phyloP scores from a whole-genome alignment of 1,139 yeast species.

The Suhomyces yuchorum region DNA sequence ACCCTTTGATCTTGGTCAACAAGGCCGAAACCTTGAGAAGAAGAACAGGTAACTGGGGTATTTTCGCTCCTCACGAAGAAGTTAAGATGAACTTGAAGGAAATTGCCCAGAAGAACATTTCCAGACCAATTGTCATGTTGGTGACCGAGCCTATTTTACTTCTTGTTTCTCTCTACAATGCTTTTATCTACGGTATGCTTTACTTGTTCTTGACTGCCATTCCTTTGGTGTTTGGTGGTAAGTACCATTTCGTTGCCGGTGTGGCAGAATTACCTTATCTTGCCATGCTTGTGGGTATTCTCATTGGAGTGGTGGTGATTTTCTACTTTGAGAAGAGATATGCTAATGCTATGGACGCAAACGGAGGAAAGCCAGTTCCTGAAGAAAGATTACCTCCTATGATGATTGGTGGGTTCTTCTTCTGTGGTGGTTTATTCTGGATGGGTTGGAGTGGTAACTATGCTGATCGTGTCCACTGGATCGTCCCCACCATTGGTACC shows the following conservation, averaged over 20 bases:
- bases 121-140: constrained; percentile 72
- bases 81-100: constrained; percentile 61
- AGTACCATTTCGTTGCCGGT: constrained; percentile 57
- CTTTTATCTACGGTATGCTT: constrained; percentile 82
- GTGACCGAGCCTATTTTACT: constrained; percentile 73
- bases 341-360: constrained; percentile 37
- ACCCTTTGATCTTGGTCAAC: constrained; percentile 51
- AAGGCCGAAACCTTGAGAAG: constrained; percentile 66
- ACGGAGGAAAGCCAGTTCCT: constrained; percentile 67
- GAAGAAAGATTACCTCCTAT: constrained; percentile 79
- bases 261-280: constrained; percentile 65
- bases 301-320: constrained; percentile 53
- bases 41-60: constrained; percentile 70
- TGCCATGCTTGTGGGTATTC: constrained; percentile 61
- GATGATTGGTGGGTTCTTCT: constrained; percentile 66
- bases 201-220: constrained; percentile 78
- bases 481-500: constrained; percentile 80
- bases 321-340: constrained; percentile 32
- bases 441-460: constrained; percentile 84
- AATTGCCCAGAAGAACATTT: constrained; percentile 65
- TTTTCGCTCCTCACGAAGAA: constrained; percentile 82
- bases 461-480: constrained; percentile 71
- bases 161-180: constrained; percentile 69
- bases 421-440: constrained; percentile 83
- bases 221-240: constrained; percentile 68